These are phyloP conservation scores for Fomitopsis pulvina DNA, from an alignment of 768 basidiomycete species.

Conservation along the genomic window DNA sequence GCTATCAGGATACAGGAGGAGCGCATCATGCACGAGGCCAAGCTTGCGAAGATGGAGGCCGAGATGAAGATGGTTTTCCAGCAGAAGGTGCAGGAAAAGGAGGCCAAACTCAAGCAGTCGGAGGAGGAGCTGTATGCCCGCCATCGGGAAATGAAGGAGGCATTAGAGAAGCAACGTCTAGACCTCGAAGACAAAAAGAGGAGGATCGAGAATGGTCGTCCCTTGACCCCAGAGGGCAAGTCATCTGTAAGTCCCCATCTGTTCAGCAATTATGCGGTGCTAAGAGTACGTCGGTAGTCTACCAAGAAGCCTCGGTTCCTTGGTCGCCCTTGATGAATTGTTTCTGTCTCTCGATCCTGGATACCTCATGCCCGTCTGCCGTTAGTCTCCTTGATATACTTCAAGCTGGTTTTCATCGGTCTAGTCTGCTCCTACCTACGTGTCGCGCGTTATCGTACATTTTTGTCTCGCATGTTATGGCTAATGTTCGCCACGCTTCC, in stretches of 20 bases:
- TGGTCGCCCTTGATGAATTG: constrained; percentile 6
- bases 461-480: constrained; percentile 23
- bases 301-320: constrained; percentile 74
- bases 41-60: constrained; percentile 98
- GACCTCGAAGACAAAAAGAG: constrained; percentile 99
- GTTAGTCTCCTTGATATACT: constrained; percentile 14
- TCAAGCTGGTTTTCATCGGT: background rate
- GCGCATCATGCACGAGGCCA: constrained; percentile 91
- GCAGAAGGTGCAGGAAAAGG: constrained; percentile 99
- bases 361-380: constrained; percentile 9
- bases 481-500: constrained; percentile 15
- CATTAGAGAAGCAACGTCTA: constrained; percentile 89
- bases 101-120: constrained; percentile 96
- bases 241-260: constrained; percentile 50
- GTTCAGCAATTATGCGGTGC: background rate
- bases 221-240: constrained; percentile 88
- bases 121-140: constrained; percentile 98
- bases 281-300: constrained; percentile 30
- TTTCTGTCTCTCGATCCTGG: background rate
- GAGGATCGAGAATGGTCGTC: constrained; percentile 89
- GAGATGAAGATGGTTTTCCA: constrained; percentile 99
- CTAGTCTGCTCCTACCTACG: constrained; percentile 11
- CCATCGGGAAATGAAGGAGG: constrained; percentile 99
- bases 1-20: constrained; percentile 96
- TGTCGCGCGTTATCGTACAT: constrained; percentile 38